Percentiles rank a stretch among this genome's conserved stretches.
phyloP scores from a whole-genome alignment of 495 filamentous ascomycete species.

The Aspergillus saccharolyticus region DNA sequence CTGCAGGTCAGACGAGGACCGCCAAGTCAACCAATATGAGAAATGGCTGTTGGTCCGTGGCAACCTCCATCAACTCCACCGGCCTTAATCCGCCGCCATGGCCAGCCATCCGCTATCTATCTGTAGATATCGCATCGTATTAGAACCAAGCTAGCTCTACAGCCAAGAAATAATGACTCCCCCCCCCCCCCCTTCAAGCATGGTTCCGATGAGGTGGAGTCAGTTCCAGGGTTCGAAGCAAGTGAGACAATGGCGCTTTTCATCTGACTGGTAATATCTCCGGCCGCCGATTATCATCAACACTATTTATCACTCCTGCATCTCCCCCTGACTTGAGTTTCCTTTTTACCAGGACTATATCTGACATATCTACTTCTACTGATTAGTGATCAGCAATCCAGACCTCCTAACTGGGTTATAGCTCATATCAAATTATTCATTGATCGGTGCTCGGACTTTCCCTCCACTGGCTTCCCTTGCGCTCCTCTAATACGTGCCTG shows the following conservation, averaged over 20 bases:
- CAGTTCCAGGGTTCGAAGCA: not conserved
- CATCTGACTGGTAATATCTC: conserved; percentile 22
- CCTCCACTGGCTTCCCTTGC: conserved; percentile 4
- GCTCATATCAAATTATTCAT: not conserved
- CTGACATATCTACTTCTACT: conserved; percentile 1
- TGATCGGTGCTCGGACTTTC: conserved; percentile 5
- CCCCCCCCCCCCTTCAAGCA: too few species aligned
- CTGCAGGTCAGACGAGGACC: not conserved
- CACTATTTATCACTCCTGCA: conserved; percentile 22
- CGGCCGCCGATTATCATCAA: conserved; percentile 8
- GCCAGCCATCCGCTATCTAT: conserved; percentile 9
- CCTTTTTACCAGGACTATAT: conserved; percentile 9
- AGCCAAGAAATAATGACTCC: conserved; percentile 6
- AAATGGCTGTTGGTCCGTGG: conserved; percentile 4
- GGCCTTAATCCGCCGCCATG: not conserved
- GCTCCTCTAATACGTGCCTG: not conserved
- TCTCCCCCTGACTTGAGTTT: conserved; percentile 10
- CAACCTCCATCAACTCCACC: conserved; percentile 1
- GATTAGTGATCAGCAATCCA: conserved; percentile 3
- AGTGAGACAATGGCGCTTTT: conserved; percentile 11
- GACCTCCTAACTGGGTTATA: not conserved
- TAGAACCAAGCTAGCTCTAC: conserved; percentile 16
- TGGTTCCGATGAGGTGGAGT: conserved; percentile 15
- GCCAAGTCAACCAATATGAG: not conserved
- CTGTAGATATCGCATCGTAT: conserved; percentile 5